Evolutionary conservation across 352 stramenopile species (phyloP).

Genomic region (Globisporangium polare): DNA sequence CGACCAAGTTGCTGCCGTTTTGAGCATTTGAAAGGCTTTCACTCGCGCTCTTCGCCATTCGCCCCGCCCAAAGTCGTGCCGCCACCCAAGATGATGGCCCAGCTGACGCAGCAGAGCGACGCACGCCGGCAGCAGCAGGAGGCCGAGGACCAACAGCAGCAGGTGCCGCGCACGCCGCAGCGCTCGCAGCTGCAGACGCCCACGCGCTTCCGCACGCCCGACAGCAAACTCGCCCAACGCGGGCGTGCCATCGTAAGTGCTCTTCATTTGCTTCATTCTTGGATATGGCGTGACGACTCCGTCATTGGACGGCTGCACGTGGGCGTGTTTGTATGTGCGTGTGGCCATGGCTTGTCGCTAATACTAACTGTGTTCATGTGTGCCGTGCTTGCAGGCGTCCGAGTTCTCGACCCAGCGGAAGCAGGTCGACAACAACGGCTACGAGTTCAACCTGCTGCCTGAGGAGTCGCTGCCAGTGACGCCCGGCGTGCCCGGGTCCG

Average conservation of each 20-base stretch:
- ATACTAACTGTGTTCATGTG: background rate
- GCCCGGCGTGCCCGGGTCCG: constrained; percentile 16
- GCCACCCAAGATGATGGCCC: constrained; percentile 8
- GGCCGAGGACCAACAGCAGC: constrained; percentile 1
- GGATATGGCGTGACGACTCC: background rate
- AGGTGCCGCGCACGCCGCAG: constrained; percentile 5
- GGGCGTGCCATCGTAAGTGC: constrained; percentile 27
- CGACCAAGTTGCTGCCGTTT: background rate
- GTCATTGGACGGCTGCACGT: background rate
- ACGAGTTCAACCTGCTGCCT: constrained; percentile 60
- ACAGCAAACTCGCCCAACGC: constrained; percentile 18
- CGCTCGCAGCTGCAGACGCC: constrained; percentile 13
- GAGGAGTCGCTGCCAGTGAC: constrained; percentile 25
- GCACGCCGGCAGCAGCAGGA: constrained; percentile 12
- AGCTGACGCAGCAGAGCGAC: constrained; percentile 5
- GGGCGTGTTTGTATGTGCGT: background rate
- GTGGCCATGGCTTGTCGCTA: background rate
- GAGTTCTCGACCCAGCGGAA: constrained; percentile 29
- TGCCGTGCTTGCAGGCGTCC: constrained; percentile 14
- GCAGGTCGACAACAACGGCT: constrained; percentile 24
- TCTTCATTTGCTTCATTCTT: constrained; percentile 2
- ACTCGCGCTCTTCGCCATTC: constrained; percentile 1
- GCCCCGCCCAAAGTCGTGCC: constrained; percentile 3
- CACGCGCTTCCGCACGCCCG: constrained; percentile 14
- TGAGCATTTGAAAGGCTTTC: constrained; percentile 13